A percentile compares a stretch with the other conserved stretches of the same genome.
phyloP scores from a whole-genome alignment of 169 alveolate genomes.

The Cryptosporidium viatorum region DNA sequence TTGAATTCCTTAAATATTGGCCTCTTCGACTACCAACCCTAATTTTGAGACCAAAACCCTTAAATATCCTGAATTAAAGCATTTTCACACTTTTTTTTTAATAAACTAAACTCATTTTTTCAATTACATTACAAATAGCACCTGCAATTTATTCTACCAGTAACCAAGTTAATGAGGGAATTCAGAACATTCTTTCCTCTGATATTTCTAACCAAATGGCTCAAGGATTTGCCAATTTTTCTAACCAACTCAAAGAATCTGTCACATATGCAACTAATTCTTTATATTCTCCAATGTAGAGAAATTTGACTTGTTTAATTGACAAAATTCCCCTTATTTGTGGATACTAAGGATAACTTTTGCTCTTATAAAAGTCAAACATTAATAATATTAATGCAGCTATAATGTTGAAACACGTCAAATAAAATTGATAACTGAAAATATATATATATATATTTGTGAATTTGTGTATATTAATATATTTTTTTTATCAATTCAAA shows the following conservation, averaged over 20 bases:
- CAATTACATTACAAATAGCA: background rate
- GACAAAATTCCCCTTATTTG: background rate
- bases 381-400: conserved; percentile 38
- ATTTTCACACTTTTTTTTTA: too few species aligned
- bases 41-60: background rate
- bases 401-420: conserved; percentile 24
- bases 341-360: conserved; percentile 20
- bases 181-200: conserved; percentile 29
- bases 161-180: conserved; percentile 38
- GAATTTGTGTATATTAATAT: background rate
- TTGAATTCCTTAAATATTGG: background rate
- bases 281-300: conserved; percentile 49
- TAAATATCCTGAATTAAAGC: background rate
- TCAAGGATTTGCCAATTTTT: conserved; percentile 19
- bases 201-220: conserved; percentile 56
- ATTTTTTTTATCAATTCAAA: background rate
- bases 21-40: background rate
- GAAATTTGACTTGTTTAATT: background rate
- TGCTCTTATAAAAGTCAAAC: conserved; percentile 36
- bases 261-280: conserved; percentile 49
- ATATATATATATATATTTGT: background rate
- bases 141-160: conserved; percentile 55
- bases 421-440: conserved; percentile 25
- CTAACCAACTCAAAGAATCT: conserved; percentile 62
- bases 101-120: background rate